phyloP scores from a whole-genome alignment of 139 green algal genomes.

The Asterochloris erici region DNA sequence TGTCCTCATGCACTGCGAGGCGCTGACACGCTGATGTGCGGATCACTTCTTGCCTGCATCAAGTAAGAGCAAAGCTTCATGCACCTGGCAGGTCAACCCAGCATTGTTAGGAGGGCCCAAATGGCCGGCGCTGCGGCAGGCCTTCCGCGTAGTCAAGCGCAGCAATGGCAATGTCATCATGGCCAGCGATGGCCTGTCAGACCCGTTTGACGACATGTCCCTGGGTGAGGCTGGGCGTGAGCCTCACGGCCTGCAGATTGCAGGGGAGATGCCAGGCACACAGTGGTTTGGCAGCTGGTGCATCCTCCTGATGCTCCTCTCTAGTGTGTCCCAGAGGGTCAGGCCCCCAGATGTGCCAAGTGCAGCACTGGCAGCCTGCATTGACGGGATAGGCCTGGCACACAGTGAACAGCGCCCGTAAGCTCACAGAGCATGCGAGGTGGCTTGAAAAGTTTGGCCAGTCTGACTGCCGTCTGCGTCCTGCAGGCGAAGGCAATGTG shows the following conservation, averaged over 20 bases:
- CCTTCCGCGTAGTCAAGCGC: conserved; percentile 46
- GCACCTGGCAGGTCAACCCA: not conserved
- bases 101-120: conserved; percentile 24
- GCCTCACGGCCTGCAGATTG: not conserved
- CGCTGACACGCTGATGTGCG: no score
- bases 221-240: conserved; percentile 12
- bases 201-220: conserved; percentile 58
- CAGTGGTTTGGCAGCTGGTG: not conserved
- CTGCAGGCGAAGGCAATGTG: conserved; percentile 50
- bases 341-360: no score
- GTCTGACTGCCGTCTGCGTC: not conserved
- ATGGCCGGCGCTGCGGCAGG: conserved; percentile 42
- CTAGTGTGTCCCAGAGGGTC: no score
- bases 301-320: no score
- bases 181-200: conserved; percentile 46
- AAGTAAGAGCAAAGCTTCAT: not conserved
- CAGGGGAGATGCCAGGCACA: not conserved
- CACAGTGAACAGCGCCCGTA: not conserved
- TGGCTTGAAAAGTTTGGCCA: not conserved
- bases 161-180: conserved; percentile 45
- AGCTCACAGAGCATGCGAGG: not conserved
- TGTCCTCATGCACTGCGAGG: no score
- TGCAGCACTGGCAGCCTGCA: no score
- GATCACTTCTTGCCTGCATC: not conserved
- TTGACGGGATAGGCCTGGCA: no score